Evolutionary conservation across 257 asterid species (phyloP).

Genomic region (Solanum pinnatisectum): DNA sequence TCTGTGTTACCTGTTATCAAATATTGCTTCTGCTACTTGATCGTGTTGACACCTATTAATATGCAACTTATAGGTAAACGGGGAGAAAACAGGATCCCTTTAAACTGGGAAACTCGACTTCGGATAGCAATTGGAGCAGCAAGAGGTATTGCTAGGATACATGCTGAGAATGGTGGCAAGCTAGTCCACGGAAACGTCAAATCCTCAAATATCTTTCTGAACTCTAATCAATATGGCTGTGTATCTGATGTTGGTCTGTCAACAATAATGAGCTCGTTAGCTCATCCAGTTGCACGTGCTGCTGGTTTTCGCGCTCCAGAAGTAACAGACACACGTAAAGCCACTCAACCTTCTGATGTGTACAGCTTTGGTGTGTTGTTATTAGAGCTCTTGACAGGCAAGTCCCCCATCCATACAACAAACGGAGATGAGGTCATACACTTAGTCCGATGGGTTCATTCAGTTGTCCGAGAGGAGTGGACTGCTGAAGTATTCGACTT

Average conservation of each 20-base stretch:
- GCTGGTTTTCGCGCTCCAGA: conserved; percentile 83
- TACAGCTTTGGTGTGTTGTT: conserved; percentile 68
- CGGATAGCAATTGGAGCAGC: conserved; percentile 71
- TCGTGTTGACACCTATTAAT: neutral
- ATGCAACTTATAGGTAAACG: conserved; percentile 36
- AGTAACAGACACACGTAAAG: conserved; percentile 56
- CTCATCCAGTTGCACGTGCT: conserved; percentile 61
- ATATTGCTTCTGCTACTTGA: neutral
- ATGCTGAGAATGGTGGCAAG: conserved; percentile 49
- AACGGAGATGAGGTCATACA: conserved; percentile 55
- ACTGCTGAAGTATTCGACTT: conserved; percentile 79
- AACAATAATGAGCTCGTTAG: conserved; percentile 49
- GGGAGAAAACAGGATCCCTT: conserved; percentile 39
- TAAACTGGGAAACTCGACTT: conserved; percentile 65
- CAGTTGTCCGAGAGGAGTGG: conserved; percentile 88
- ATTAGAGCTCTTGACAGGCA: conserved; percentile 68
- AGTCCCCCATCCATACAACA: conserved; percentile 56
- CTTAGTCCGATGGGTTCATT: conserved; percentile 80
- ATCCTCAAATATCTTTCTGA: conserved; percentile 65
- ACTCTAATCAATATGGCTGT: conserved; percentile 50
- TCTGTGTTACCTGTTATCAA: conserved; percentile 1
- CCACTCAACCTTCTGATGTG: conserved; percentile 63
- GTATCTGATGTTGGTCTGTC: conserved; percentile 69
- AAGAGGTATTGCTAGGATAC: conserved; percentile 62
- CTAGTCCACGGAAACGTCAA: conserved; percentile 71